These are phyloP conservation scores for Colletotrichum sp. DNA, from an alignment of 2,329 filamentous ascomycete genomes.

Conservation along the genomic window DNA sequence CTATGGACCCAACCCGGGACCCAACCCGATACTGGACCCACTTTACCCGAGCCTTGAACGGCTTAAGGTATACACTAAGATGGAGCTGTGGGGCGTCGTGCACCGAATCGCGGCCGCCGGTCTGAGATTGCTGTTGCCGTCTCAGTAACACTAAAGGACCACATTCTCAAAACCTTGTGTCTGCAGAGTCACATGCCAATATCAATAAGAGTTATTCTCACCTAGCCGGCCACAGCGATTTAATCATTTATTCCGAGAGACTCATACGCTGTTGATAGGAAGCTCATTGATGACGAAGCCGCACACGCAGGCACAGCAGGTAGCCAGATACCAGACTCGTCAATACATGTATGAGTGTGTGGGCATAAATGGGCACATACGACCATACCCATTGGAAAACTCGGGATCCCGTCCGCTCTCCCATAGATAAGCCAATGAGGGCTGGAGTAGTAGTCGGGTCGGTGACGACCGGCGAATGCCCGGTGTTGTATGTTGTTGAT, in stretches of 20 bases:
- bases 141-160: not conserved
- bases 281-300: not conserved
- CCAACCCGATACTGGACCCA: not conserved
- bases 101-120: not conserved
- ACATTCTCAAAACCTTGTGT: not conserved
- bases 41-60: not conserved
- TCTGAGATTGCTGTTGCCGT: not conserved
- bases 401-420: not conserved
- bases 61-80: not conserved
- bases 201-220: too few species aligned
- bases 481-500: not conserved
- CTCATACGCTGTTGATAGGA: not conserved
- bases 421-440: too few species aligned
- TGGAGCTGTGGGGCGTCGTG: not conserved
- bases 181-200: not conserved
- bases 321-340: not conserved
- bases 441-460: not conserved
- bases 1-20: not conserved
- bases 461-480: not conserved
- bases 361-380: fast-evolving
- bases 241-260: not conserved
- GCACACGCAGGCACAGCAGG: not conserved
- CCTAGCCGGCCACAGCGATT: not conserved
- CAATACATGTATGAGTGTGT: not conserved
- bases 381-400: not conserved